phyloP scores from a whole-genome alignment of 768 basidiomycete species.

The Lactarius pseudohatsudake region DNA sequence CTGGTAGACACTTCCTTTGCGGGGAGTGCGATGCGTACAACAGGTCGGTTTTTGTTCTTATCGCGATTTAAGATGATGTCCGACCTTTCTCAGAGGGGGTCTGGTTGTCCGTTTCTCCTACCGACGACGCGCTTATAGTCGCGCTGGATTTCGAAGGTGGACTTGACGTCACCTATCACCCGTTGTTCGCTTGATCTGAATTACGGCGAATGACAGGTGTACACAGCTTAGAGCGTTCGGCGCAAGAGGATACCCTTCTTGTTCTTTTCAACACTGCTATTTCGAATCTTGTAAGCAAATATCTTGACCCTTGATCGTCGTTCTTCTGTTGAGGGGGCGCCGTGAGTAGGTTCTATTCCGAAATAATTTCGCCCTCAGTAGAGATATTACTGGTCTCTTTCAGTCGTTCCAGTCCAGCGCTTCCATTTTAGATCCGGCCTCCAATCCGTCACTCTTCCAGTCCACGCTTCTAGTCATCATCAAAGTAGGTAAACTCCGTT shows the following conservation, averaged over 20 bases:
- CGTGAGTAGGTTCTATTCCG: conserved; percentile 55
- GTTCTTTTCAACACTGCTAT: conserved; percentile 67
- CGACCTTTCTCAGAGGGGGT: conserved; percentile 40
- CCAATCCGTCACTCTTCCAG: conserved; percentile 59
- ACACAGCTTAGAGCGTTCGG: conserved; percentile 63
- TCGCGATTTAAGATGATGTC: too few relatives aligned
- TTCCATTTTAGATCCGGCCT: conserved; percentile 54
- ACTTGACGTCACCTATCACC: conserved; percentile 13
- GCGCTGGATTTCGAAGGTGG: conserved; percentile 65
- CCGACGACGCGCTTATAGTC: conserved; percentile 52
- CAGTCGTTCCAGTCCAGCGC: conserved; percentile 61
- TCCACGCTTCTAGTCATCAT: conserved; percentile 62
- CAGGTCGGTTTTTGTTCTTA: conserved; percentile 32
- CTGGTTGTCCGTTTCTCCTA: conserved; percentile 68
- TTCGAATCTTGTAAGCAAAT: conserved; percentile 34
- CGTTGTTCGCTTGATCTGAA: too few relatives aligned
- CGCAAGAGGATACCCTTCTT: conserved; percentile 62
- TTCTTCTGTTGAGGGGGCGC: too few relatives aligned
- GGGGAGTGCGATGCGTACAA: conserved; percentile 64
- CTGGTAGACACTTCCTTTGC: conserved; percentile 64
- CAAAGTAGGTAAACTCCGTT: conserved; percentile 42
- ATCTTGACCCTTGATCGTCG: too few relatives aligned
- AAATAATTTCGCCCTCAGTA: conserved; percentile 62
- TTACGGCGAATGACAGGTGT: conserved; percentile 40
- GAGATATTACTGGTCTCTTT: conserved; percentile 60